A percentile compares a stretch with the other conserved stretches of the same genome.
These are phyloP conservation scores for Spizellomyces punctatus DNA, from an alignment of 192 early-diverging fungal genomes.

Conservation along the genomic window DNA sequence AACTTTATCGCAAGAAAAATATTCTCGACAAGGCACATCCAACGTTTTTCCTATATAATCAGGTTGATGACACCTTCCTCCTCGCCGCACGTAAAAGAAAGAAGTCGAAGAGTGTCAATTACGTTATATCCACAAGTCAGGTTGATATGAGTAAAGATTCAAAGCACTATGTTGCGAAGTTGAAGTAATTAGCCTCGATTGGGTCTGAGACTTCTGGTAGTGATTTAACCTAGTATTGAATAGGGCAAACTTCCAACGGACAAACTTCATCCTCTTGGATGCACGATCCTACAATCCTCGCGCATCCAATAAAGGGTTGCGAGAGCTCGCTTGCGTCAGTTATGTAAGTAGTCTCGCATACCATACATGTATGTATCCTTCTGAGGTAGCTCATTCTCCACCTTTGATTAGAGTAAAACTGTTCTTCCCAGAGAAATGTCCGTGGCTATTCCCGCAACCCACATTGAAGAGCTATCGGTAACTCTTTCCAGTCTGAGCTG, in stretches of 20 bases:
- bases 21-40: conserved; percentile 54
- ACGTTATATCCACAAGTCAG: conserved; percentile 55
- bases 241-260: conserved; percentile 59
- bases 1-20: conserved; percentile 57
- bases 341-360: conserved; percentile 45
- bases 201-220: too few species aligned
- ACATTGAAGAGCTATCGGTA: conserved; percentile 47
- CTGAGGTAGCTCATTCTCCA: background rate
- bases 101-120: conserved; percentile 59
- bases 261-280: conserved; percentile 57
- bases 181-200: conserved; percentile 36
- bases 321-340: conserved; percentile 53
- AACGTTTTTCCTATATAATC: conserved; percentile 61
- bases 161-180: conserved; percentile 60
- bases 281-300: conserved; percentile 54
- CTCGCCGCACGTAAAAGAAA: conserved; percentile 57
- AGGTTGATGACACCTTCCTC: conserved; percentile 57
- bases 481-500: background rate
- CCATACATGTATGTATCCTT: background rate
- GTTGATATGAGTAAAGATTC: conserved; percentile 59
- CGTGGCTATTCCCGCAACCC: conserved; percentile 51
- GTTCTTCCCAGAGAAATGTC: conserved; percentile 61
- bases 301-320: conserved; percentile 46
- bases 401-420: conserved; percentile 47
- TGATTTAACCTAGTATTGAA: background rate